Evolutionary conservation across 208 protist species (phyloP), one percentile per base, ranked within the genome.

Genomic region (Acanthamoeba polyphaga): DNA sequence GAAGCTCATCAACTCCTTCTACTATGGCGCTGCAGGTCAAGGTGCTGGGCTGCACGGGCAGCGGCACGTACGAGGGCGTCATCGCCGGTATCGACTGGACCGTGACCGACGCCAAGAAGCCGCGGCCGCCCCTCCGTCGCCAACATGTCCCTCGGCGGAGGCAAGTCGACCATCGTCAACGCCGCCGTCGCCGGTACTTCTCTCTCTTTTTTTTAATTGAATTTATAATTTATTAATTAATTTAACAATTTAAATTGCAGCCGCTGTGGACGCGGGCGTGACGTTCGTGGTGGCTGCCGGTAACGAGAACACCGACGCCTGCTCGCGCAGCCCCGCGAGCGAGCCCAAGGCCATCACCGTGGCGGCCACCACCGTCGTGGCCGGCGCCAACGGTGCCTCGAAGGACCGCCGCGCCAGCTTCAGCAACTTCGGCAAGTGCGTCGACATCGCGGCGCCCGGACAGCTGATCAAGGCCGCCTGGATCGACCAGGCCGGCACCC

Each of bases 141-240:
- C 91, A 95, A 92, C 90, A 95, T 95, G 94, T 95, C 94, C 38
- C 91, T 95, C 55, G 94, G 94, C 51, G 94, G 94, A 32, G 94
- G 94, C 70, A 51, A 58, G 22, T 90, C 62, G 12, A 27, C 94
- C 22, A 80, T 94, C 62, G n/a, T 95, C 66, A 95, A 95, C 51
- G 76, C 49, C 19, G 94, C 94, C 43, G 94, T 95, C 5, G 80
- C 80, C 51, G 80, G 80, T 89, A 82, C 74, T 6, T 49, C 5
- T 13, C 24, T 24, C 3, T 43, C 2, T 66, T 66, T 10, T 10
- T 66, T 5, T 24, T 62, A 19, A 62, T 62, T 62, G 5, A 12
- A 13, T 58, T 58, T 22, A 22, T 58, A 13, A 19, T 19, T 19
- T 22, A 19, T 24, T 62, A 19, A 62, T 62, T 62, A 8, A 17